Base-by-base conservation (phyloP, 2,329 filamentous ascomycete species). In the Fusarium goolgardi region DNA sequence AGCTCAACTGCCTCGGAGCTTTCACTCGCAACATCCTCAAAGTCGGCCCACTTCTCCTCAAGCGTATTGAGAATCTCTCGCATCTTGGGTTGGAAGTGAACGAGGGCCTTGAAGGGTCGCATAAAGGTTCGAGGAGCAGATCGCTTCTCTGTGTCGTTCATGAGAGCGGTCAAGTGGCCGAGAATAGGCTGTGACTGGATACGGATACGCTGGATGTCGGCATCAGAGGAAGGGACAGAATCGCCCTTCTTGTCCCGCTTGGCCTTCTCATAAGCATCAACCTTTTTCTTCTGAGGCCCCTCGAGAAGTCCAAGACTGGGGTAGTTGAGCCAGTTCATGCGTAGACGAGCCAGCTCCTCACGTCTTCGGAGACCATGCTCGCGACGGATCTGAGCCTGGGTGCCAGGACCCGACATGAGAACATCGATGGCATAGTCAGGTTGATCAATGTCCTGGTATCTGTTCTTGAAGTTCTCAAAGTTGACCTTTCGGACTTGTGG, bases 391-490 rank as follows among this genome's bases (percentile, higher is more conserved):
- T 83, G 78, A 6, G 69, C 75, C 41, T 78, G 75, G 7, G 79
- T 69, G 6, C 76, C 73, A 4, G 76, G 57, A 0, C 77, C 77
- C 9, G 67, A 73, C 71, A 80, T 74, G 7, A 82, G 74, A 18
- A 80, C 80, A 3, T 82, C 80, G 21, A 82, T 74, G 34, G 78
- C 78, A 56, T 80, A 78, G n/a, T 78, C 75, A 25, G 72, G 76
- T 60, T 80, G 73, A 2, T 78, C 73, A 15, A 77, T 45, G 13
- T 72, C 73, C 15, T 78, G 71, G 63, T 78, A 80, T 53, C 78
- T 74, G 63, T 82, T 82, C 70, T 82, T 82, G 73, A 81, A 82
- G 67, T 78, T 76, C 64, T 81, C 79, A 55, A 81, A 82, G 70
- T 80, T 79, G 55, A 80, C 76, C 61, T 76, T 79, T 49, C 79